Evolutionary conservation across 1,139 yeast species (phyloP).

Genomic region (Geotrichum australiense): DNA sequence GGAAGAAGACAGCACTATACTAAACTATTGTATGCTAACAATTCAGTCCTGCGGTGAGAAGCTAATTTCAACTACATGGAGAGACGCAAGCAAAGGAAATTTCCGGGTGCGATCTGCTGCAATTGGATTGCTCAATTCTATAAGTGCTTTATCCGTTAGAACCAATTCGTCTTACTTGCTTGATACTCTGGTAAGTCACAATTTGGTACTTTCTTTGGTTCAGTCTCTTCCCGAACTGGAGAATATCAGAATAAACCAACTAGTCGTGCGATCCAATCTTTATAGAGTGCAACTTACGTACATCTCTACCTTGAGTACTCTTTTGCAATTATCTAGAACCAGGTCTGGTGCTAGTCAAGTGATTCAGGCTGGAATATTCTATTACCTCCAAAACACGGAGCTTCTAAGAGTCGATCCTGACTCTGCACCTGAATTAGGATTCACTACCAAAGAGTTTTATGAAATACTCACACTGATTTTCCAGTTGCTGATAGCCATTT

Average conservation of each 20-base stretch:
- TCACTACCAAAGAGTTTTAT: constrained; percentile 34
- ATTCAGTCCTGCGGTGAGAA: constrained; percentile 55
- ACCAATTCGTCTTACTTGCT: constrained; percentile 50
- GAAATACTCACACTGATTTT: constrained; percentile 73
- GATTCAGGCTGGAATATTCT: constrained; percentile 62
- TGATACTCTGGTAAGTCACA: constrained; percentile 55
- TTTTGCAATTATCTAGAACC: constrained; percentile 69
- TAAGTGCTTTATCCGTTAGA: constrained; percentile 52
- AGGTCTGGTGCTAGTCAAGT: constrained; percentile 71
- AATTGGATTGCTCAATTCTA: constrained; percentile 60
- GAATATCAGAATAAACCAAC: constrained; percentile 37
- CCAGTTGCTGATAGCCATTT: constrained; percentile 61
- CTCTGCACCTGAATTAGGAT: constrained; percentile 28
- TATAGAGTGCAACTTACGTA: constrained; percentile 66
- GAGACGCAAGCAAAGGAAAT: constrained; percentile 75
- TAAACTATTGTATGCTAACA: constrained; percentile 33
- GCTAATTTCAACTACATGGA: constrained; percentile 57
- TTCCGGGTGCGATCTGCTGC: constrained; percentile 76
- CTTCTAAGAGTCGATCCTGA: constrained; percentile 72
- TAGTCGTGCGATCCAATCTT: constrained; percentile 31
- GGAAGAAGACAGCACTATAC: background rate
- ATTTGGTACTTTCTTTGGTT: constrained; percentile 57
- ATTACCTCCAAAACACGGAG: constrained; percentile 49
- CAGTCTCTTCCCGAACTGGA: constrained; percentile 57
- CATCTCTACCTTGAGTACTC: constrained; percentile 60